Evolutionary conservation across 768 basidiomycete genomes (phyloP), one percentile per base, ranked within the genome.

Genomic region (Lentinus tigrinus): DNA sequence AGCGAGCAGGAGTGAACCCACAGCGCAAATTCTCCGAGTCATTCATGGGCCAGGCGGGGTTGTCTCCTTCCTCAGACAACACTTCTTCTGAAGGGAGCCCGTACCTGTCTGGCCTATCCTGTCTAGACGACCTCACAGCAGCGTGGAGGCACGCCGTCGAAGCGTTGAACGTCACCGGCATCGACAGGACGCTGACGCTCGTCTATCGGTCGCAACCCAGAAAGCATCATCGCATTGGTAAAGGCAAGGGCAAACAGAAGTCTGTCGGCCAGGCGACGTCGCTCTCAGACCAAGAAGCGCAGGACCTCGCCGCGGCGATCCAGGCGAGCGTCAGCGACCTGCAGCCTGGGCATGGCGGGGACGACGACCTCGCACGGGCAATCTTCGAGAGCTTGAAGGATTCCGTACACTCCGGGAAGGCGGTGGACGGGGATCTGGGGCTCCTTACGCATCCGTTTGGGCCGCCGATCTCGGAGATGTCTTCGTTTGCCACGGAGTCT

Each of bases 241-340:
- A 24, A 19, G 10, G 40, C 47, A 60, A 34, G 7, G 16, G 49
- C 19, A 14, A 27, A 6, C 52, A 47, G 17, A 55, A 58, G 17
- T n/a, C 9, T 10, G 47, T 4, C 9, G 26, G 10, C 26, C 3
- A 31, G 2, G 28, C 6, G 14, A 9, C 31, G 11, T 11, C 28
- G 8, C 40, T 37, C 10, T 34, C 53, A 0, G 27, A 61, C 17
- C 66, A 67, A 53, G 81, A 82, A 61, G 78, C 77, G 17, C 58
- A 67, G 8, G 78, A 82, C 17, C 60, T 84, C 19, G 74, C 76
- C 16, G 70, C 63, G 38, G 82, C 82, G 10, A 76, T 85, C 21
- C 74, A 74, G 65, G 74, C 78, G 36, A 85, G 81, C 54, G 65
- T 84, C 38, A 51, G 56, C 27, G 72, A 74, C 46, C 31, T 61